These are phyloP conservation scores for Carnegiea gigantea DNA, from an alignment of 179 eudicot species.

Conservation along the genomic window DNA sequence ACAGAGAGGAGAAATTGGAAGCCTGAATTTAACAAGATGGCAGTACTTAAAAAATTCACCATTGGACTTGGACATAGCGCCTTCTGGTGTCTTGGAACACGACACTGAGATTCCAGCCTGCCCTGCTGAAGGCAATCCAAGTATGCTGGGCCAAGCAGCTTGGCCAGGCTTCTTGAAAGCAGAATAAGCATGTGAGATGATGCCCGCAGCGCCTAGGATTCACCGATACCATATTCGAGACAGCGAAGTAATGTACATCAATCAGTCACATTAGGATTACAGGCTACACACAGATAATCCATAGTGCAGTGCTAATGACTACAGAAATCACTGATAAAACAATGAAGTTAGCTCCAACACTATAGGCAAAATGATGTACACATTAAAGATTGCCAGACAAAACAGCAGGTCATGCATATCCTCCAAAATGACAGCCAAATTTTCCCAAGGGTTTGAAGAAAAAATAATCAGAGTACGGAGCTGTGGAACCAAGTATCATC, in stretches of 20 bases:
- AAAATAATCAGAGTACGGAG: not conserved
- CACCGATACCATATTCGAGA: not conserved
- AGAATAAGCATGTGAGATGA: slow-evolving; percentile 17
- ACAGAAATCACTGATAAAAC: not conserved
- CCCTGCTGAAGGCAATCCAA: slow-evolving; percentile 11
- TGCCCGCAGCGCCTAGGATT: slow-evolving; percentile 2
- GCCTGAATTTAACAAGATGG: not conserved
- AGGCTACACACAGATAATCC: not conserved
- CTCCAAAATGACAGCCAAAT: not conserved
- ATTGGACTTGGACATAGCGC: slow-evolving; percentile 14
- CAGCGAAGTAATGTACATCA: not conserved
- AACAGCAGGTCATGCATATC: not conserved
- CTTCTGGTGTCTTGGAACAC: slow-evolving; percentile 21
- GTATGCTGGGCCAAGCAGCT: slow-evolving; percentile 15
- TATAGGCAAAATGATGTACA: not conserved
- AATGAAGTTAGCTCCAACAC: not conserved
- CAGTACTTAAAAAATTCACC: slow-evolving; percentile 11
- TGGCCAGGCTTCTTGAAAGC: slow-evolving; percentile 12
- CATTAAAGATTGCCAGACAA: not conserved
- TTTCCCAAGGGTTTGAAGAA: too few relatives aligned
- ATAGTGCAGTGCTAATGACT: not conserved
- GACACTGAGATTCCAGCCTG: slow-evolving; percentile 15
- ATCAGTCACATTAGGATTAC: not conserved
- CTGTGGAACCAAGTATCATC: not conserved
- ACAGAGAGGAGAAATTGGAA: not conserved